Evolutionary conservation across 1,284 basidiomycete species (phyloP).

Genomic region (Malassezia nana): DNA sequence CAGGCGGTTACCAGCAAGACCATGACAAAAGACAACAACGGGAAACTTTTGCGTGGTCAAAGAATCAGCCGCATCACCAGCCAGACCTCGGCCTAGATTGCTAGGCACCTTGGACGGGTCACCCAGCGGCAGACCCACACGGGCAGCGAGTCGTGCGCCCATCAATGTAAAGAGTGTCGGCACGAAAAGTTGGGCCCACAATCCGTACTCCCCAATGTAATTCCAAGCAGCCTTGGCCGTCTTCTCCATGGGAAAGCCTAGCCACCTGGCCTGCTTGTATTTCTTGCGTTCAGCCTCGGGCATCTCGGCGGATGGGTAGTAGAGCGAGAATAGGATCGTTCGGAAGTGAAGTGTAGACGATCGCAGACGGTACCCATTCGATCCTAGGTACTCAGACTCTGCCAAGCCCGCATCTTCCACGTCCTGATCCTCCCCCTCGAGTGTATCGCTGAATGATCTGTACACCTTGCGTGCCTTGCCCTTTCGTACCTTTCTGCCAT

Average conservation of each 20-base stretch:
- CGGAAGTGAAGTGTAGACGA: conserved; percentile 30
- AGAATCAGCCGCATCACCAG: neutral
- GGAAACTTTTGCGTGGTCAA: conserved; percentile 22
- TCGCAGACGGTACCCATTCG: conserved; percentile 16
- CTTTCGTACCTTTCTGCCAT: conserved; percentile 19
- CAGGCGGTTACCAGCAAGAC: conserved; percentile 35
- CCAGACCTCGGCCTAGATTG: neutral
- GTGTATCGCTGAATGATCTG: neutral
- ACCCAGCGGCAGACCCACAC: conserved; percentile 25
- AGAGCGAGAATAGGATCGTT: conserved; percentile 37
- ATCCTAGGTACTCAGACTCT: neutral
- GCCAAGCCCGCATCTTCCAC: neutral
- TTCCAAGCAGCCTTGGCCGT: conserved; percentile 21
- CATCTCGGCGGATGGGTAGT: conserved; percentile 25
- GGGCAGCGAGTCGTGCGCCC: conserved; percentile 18
- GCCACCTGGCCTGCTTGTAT: conserved; percentile 25
- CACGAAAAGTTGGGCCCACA: conserved; percentile 22
- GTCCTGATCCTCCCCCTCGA: neutral
- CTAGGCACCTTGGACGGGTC: conserved; percentile 20
- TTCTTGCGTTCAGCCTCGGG: conserved; percentile 12
- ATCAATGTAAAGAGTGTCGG: conserved; percentile 26
- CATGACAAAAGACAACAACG: conserved; percentile 35
- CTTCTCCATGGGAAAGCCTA: conserved; percentile 26
- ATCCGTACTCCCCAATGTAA: conserved; percentile 38
- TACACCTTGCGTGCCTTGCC: conserved; percentile 20